Conservation (phyloP, 2,329 filamentous ascomycete species). For the Lachnellula suecica region DNA sequence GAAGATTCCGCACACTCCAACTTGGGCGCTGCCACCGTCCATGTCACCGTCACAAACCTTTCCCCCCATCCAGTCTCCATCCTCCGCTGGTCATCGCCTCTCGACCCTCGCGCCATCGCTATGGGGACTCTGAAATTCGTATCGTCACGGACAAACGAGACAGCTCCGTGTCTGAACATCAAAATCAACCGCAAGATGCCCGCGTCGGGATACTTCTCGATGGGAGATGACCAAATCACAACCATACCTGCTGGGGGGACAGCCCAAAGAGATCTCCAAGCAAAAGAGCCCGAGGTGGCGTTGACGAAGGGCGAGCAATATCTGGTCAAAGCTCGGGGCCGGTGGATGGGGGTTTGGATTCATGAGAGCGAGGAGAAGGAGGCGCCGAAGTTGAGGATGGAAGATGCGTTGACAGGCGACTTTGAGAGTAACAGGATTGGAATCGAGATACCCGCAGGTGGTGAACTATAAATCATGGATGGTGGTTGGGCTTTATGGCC, state of each 20-base stretch:
- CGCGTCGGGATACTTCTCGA: slow-evolving; percentile 19
- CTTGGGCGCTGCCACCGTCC: slow-evolving; percentile 9
- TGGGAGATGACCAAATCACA: slow-evolving; percentile 26
- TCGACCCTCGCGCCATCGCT: slow-evolving; percentile 34
- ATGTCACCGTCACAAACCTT: slow-evolving; percentile 28
- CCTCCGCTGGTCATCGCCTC: slow-evolving; percentile 37
- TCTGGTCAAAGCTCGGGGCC: slow-evolving; percentile 32
- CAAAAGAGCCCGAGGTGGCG: slow-evolving; percentile 28
- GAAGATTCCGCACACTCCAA: background rate
- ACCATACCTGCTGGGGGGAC: slow-evolving; percentile 30
- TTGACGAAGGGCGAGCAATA: slow-evolving; percentile 34
- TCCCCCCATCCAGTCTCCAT: slow-evolving; percentile 32
- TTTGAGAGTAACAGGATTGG: slow-evolving; percentile 15
- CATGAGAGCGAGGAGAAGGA: slow-evolving; percentile 1
- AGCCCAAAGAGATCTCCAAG: slow-evolving; percentile 22
- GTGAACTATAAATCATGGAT: background rate
- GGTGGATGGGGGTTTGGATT: slow-evolving; percentile 38
- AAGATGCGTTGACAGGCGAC: slow-evolving; percentile 5
- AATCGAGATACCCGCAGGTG: slow-evolving; percentile 2
- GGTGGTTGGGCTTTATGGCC: no score
- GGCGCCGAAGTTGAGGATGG: slow-evolving; percentile 3
- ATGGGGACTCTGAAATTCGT: slow-evolving; percentile 34
- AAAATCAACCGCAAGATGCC: slow-evolving; percentile 33
- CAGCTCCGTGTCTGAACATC: slow-evolving; percentile 18
- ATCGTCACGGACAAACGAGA: slow-evolving; percentile 7